Evolutionary conservation across 768 basidiomycete genomes (phyloP), one percentile per base, ranked within the genome.

Genomic region (Trametes cingulata): DNA sequence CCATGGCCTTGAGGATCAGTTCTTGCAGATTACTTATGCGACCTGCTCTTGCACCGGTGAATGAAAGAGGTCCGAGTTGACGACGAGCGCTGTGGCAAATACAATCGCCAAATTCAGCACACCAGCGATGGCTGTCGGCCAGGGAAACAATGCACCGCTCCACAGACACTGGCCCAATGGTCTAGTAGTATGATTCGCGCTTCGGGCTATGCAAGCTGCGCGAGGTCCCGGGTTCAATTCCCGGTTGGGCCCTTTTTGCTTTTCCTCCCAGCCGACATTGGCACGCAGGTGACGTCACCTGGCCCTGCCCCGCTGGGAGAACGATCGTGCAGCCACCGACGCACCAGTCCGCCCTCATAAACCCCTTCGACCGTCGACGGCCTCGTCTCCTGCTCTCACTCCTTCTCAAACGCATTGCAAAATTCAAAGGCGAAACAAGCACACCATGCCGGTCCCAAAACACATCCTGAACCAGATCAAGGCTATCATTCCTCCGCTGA

Each of bases 401-500:
- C 3, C n/a, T 47, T 2, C 14, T 2, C 19, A 17, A n/a, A 10
- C 14, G 14, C n/a, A 40, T 40, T 6, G 25, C n/a, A n/a, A 33
- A 6, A 4, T 25, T 48, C 9, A 43, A n/a, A 33, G 29, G 6
- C 29, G 29, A 5, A 33, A 14, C 37, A 6, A 14, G 8, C 27
- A 22, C 19, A 7, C 41, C 25, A 91, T 90, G 90, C 77, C 87
- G 12, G 70, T 90, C 48, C 78, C 87, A 47, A 84, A 81, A 64
- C 69, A 75, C 25, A 75, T 93, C 61, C 69, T 90, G 35, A 82
- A 86, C 19, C 87, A 93, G 69, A 81, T 95, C 57, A 88, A 86
- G 69, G 81, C 84, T 63, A 79, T 98, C 57, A 92, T 98, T 52
- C 96, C 96, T 0, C 96, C 96, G 42, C 81, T 98, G 27, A 87